Conservation (phyloP, 139 green algal genomes). For the Spirogloea muscicola region DNA sequence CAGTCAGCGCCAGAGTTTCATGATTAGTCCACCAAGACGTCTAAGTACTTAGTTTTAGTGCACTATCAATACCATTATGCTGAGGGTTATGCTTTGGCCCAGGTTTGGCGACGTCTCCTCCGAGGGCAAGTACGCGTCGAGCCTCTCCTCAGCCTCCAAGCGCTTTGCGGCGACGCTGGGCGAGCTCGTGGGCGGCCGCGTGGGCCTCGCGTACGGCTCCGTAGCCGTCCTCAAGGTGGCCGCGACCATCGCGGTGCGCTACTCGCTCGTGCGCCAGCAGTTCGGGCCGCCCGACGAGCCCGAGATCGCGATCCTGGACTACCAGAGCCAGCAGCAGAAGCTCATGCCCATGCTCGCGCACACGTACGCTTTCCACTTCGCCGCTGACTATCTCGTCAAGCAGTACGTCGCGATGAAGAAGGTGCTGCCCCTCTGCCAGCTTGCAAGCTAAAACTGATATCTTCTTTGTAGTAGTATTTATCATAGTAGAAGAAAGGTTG, state of each 20-base stretch:
- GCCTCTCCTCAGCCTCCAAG: conserved; percentile 42
- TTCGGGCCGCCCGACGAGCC: conserved; percentile 58
- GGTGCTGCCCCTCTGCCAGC: no score
- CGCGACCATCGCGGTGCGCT: conserved; percentile 75
- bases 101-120: conserved; percentile 31
- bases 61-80: no score
- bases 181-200: conserved; percentile 67
- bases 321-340: conserved; percentile 48
- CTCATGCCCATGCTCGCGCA: conserved; percentile 48
- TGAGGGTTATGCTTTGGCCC: no score
- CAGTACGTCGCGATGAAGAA: conserved; percentile 42
- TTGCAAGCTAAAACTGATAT: no score
- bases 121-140: conserved; percentile 32
- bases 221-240: conserved; percentile 75
- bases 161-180: conserved; percentile 82
- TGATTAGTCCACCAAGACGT: no score
- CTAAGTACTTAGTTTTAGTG: no score
- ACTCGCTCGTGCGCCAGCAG: conserved; percentile 62
- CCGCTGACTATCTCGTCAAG: conserved; percentile 28
- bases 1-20: no score
- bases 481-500: no score
- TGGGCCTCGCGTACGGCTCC: conserved; percentile 76
- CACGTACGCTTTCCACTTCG: conserved; percentile 44
- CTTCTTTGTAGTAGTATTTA: no score
- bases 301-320: conserved; percentile 45